These are phyloP conservation scores for Cornus suecica DNA, from an alignment of 148 eudicot species.

Conservation along the genomic window DNA sequence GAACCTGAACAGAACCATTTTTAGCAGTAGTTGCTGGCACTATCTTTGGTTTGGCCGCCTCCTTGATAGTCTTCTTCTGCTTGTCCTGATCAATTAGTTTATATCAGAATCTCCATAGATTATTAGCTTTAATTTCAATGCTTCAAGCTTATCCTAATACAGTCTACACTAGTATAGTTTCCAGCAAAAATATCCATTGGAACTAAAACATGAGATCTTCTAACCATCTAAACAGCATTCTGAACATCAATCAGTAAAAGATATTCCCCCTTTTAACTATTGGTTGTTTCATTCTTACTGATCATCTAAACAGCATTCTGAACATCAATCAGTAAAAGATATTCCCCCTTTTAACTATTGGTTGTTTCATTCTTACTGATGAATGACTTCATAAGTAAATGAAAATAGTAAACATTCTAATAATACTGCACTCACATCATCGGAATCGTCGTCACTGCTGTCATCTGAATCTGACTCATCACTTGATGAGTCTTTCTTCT, in stretches of 20 bases:
- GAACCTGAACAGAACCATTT: constrained; percentile 16
- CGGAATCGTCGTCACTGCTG: constrained; percentile 13
- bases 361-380: background rate
- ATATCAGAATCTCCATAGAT: background rate
- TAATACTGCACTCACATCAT: constrained; percentile 21
- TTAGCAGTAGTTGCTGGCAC: constrained; percentile 13
- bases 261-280: background rate
- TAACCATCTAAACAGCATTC: constrained; percentile 9
- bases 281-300: background rate
- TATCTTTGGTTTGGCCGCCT: constrained; percentile 6
- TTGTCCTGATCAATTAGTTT: background rate
- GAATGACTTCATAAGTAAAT: background rate
- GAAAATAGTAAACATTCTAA: background rate
- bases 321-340: constrained; percentile 2
- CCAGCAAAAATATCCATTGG: background rate
- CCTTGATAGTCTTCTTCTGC: constrained; percentile 9
- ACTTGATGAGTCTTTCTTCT: constrained; percentile 28
- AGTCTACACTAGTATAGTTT: background rate
- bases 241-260: constrained; percentile 8
- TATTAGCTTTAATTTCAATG: background rate
- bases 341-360: background rate
- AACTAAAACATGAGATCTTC: background rate
- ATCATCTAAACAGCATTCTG: constrained; percentile 10
- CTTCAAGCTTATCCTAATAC: background rate
- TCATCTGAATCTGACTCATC: constrained; percentile 31